phyloP scores from a whole-genome alignment of 257 asterid genomes.

The Solanum chilense region DNA sequence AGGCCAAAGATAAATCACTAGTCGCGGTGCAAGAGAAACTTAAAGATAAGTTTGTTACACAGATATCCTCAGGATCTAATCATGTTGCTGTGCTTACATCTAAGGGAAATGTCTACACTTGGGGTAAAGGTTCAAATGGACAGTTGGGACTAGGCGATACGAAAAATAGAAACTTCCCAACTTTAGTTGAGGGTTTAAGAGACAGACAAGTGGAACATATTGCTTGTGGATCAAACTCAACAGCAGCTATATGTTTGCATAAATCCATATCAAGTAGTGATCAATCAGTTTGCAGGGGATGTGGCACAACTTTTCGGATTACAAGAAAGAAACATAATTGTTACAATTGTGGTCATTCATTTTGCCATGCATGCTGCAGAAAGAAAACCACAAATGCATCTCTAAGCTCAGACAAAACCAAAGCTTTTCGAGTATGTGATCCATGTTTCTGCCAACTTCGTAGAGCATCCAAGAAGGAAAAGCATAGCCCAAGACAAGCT shows the following conservation, averaged over 20 bases:
- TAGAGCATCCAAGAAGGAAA: constrained; percentile 3
- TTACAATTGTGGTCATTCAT: constrained; percentile 33
- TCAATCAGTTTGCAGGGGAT: constrained; percentile 38
- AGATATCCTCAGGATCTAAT: constrained; percentile 30
- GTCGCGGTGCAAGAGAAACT: constrained; percentile 23
- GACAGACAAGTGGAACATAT: constrained; percentile 29
- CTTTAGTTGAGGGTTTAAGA: constrained; percentile 26
- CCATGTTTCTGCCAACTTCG: constrained; percentile 28
- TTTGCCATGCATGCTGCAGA: constrained; percentile 32
- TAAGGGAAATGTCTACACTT: constrained; percentile 18
- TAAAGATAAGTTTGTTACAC: constrained; percentile 23
- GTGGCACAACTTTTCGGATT: constrained; percentile 23
- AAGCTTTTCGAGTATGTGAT: constrained; percentile 34
- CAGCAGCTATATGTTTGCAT: constrained; percentile 51
- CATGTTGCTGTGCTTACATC: constrained; percentile 36
- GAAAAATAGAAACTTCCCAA: constrained; percentile 28
- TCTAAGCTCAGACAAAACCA: constrained; percentile 22
- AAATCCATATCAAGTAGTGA: constrained; percentile 28
- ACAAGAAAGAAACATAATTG: constrained; percentile 41
- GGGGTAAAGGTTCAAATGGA: constrained; percentile 47
- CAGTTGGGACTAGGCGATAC: constrained; percentile 43
- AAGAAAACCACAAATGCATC: constrained; percentile 33
- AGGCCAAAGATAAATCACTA: constrained; percentile 24
- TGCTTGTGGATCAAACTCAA: constrained; percentile 31
- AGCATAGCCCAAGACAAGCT: constrained; percentile 16